Percentiles rank a stretch among this genome's conserved stretches.
Evolutionary conservation across 768 basidiomycete genomes (phyloP).

Genomic region (Boletus coccyginus): DNA sequence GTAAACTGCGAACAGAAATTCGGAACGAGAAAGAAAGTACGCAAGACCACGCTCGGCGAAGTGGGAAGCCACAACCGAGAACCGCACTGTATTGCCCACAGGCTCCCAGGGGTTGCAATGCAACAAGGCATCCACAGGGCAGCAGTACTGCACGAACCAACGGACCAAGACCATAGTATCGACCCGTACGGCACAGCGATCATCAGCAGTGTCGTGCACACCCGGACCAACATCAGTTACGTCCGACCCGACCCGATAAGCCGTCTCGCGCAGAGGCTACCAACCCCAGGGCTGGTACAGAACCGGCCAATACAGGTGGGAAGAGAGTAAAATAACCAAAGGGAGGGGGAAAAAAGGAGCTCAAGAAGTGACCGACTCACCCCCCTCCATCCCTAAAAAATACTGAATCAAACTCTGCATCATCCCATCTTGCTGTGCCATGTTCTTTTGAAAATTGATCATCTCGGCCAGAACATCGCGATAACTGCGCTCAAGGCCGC

Average conservation of each 20-base stretch:
- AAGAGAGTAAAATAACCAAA: neutral
- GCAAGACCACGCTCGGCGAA: neutral
- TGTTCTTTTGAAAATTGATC: conserved; percentile 67
- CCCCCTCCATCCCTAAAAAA: conserved; percentile 69
- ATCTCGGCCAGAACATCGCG: conserved; percentile 69
- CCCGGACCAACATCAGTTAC: neutral
- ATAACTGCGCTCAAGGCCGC: conserved; percentile 60
- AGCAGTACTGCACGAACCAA: neutral
- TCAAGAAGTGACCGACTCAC: conserved; percentile 35
- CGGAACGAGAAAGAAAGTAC: neutral
- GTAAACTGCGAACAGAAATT: neutral
- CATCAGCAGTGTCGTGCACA: neutral
- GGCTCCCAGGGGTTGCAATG: neutral
- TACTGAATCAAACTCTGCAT: conserved; percentile 82
- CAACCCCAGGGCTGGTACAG: neutral
- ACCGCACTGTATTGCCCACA: neutral
- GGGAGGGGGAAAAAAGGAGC: neutral
- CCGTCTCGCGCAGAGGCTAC: neutral
- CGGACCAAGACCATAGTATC: neutral
- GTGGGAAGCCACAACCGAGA: neutral
- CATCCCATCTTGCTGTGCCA: conserved; percentile 82
- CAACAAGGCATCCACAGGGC: neutral
- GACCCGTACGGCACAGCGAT: neutral
- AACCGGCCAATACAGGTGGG: too few relatives aligned
- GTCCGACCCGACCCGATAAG: neutral